A percentile compares a stretch with the other conserved stretches of the same genome.
These are phyloP conservation scores for Epichloe gansuensis DNA, from an alignment of 2,329 filamentous ascomycete species.

Conservation along the genomic window DNA sequence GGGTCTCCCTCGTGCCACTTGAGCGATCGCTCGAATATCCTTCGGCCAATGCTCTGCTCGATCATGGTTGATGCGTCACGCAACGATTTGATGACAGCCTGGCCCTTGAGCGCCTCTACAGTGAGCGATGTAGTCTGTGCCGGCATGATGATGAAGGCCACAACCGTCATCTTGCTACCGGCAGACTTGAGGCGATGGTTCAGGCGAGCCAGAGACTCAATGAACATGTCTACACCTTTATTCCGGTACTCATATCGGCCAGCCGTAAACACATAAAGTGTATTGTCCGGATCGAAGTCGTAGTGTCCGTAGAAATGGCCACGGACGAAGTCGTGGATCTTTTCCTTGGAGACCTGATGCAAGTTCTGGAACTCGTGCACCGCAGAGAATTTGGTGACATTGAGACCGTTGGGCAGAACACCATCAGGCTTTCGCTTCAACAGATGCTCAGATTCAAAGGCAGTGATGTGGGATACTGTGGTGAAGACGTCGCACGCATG, in stretches of 20 bases:
- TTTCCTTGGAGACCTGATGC: conserved; percentile 91
- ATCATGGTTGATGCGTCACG: conserved; percentile 88
- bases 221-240: conserved; percentile 99
- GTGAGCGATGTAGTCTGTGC: conserved; percentile 91
- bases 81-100: conserved; percentile 93
- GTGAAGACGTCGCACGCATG: conserved; percentile 95
- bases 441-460: conserved; percentile 94
- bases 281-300: conserved; percentile 93
- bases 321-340: conserved; percentile 95
- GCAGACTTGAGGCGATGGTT: conserved; percentile 82
- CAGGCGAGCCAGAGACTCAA: conserved; percentile 84
- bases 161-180: conserved; percentile 84
- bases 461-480: conserved; percentile 96
- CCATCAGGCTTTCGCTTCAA: conserved; percentile 96
- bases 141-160: conserved; percentile 98
- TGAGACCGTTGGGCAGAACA: conserved; percentile 89
- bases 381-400: conserved; percentile 92
- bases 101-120: conserved; percentile 89
- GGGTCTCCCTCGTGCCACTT: conserved; percentile 92
- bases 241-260: conserved; percentile 97
- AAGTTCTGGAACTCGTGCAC: conserved; percentile 99
- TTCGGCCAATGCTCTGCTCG: conserved; percentile 80
- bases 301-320: conserved; percentile 98
- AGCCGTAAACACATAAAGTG: conserved; percentile 93
- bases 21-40: conserved; percentile 86